Evolutionary conservation across 345 rosid genomes (phyloP), one percentile per base, ranked within the genome.

Genomic region (Citrus sp.): DNA sequence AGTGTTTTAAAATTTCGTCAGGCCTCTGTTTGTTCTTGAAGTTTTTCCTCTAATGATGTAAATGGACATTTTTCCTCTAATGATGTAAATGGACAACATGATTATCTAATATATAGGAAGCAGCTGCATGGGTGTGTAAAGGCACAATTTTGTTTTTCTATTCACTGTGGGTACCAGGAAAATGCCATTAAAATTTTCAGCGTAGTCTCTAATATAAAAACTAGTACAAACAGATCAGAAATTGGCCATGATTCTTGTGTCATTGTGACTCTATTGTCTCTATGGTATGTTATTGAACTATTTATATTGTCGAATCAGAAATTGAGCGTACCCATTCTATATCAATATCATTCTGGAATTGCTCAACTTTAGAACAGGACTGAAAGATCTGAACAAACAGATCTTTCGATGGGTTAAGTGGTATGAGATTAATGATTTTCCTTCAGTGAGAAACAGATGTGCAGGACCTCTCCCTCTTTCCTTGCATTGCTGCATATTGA

Each of bases 1-100:
- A 59, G 9, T 59, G 25, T 18, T 25, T 27, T 46, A 25, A n/a
- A 69, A 27, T 46, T 46, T 70, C 24, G 19, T 46, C 9, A 70
- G 60, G 60, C 56, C 30, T 30, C n/a, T 62, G 35, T 38, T 25
- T 68, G 27, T 42, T 37, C 40, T n/a, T 30, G 37, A 58, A 49
- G 66, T 69, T 30, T 25, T 14, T 28, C 37, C 51, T n/a, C 7
- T 56, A 56, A 13, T 72, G 66, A 27, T 72, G 6, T 72, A 73
- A 69, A 73, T 58, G 66, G 76, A 73, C 3, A 49, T 69, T 30
- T 25, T 14, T 28, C 37, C 51, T n/a, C 7, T 56, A 56, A 13
- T 72, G 66, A 27, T 72, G 6, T 72, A 73, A 69, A 73, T 58
- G 66, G 76, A 73, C 3, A 49, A 9, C 46, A 13, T 58, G 21